Conservation (phyloP, 768 basidiomycete genomes). For the Lentinus tigrinus region DNA sequence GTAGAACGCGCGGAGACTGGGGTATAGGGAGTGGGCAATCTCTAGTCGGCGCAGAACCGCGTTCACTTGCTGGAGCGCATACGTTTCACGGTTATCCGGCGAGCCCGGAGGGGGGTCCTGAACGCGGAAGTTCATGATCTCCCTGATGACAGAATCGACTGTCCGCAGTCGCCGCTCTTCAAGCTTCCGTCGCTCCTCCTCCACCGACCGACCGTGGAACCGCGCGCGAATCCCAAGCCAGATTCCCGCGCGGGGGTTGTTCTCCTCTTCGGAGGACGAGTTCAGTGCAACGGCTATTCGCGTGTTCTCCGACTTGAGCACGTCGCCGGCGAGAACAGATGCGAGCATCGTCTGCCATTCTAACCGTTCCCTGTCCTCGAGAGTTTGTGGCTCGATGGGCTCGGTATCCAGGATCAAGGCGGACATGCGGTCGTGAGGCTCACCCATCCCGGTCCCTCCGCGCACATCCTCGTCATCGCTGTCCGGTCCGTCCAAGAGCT, state of each 20-base stretch:
- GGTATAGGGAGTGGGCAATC: constrained; percentile 84
- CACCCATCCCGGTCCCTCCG: constrained; percentile 41
- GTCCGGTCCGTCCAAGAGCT: constrained; percentile 65
- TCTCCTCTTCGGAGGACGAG: constrained; percentile 66
- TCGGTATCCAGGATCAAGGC: constrained; percentile 59
- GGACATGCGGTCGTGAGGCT: constrained; percentile 51
- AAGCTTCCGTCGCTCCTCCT: constrained; percentile 77
- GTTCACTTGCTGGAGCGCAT: constrained; percentile 61
- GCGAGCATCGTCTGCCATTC: constrained; percentile 97
- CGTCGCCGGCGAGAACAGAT: constrained; percentile 91
- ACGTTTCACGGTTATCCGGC: constrained; percentile 35
- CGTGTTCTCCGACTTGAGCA: constrained; percentile 92
- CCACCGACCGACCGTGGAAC: constrained; percentile 73
- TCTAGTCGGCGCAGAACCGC: constrained; percentile 73
- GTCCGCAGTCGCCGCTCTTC: constrained; percentile 81
- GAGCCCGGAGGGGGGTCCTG: constrained; percentile 37
- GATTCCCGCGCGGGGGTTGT: constrained; percentile 63
- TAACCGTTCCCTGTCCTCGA: constrained; percentile 75
- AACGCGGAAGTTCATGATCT: constrained; percentile 76
- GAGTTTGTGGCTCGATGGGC: constrained; percentile 62
- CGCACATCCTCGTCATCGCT: constrained; percentile 74
- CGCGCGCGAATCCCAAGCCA: constrained; percentile 93
- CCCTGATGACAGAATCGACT: constrained; percentile 82
- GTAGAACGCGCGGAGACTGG: constrained; percentile 76
- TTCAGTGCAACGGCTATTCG: constrained; percentile 82